These are phyloP conservation scores for Suillus paluster DNA, from an alignment of 768 basidiomycete genomes.

Conservation along the genomic window DNA sequence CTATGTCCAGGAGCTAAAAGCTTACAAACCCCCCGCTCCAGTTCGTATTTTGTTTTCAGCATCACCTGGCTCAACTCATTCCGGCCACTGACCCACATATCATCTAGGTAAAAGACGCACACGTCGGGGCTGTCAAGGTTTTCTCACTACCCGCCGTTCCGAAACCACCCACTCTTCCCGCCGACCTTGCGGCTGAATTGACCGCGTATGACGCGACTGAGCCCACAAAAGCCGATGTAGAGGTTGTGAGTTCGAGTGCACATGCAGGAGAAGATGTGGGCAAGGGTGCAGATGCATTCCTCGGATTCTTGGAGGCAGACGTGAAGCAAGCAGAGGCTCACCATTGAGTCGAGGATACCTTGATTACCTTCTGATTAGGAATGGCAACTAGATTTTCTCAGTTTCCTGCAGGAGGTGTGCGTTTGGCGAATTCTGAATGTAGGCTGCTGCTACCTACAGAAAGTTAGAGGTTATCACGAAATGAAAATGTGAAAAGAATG, in stretches of 20 bases:
- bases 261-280: slow-evolving; percentile 27
- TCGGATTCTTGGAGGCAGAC: slow-evolving; percentile 82
- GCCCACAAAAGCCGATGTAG: slow-evolving; percentile 57
- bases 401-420: background rate
- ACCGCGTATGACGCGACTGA: slow-evolving; percentile 84
- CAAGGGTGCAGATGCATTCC: slow-evolving; percentile 72
- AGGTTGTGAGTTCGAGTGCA: slow-evolving; percentile 34
- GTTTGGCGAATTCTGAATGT: background rate
- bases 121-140: slow-evolving; percentile 83
- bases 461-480: too few species aligned
- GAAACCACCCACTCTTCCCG: slow-evolving; percentile 72
- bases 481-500: too few species aligned
- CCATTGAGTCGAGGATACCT: slow-evolving; percentile 36
- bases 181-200: slow-evolving; percentile 88
- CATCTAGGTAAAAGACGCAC: slow-evolving; percentile 83
- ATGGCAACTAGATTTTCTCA: background rate
- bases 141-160: slow-evolving; percentile 80
- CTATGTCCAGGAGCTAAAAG: slow-evolving; percentile 87
- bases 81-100: background rate
- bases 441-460: too few species aligned
- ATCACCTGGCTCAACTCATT: background rate
- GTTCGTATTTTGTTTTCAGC: slow-evolving; percentile 55
- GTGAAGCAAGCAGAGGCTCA: slow-evolving; percentile 68
- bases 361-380: background rate
- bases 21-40: slow-evolving; percentile 77